A percentile compares a stretch with the other conserved stretches of the same genome.
Conservation (phyloP, 2,329 filamentous ascomycete genomes). For the Aureobasidium zeae region DNA sequence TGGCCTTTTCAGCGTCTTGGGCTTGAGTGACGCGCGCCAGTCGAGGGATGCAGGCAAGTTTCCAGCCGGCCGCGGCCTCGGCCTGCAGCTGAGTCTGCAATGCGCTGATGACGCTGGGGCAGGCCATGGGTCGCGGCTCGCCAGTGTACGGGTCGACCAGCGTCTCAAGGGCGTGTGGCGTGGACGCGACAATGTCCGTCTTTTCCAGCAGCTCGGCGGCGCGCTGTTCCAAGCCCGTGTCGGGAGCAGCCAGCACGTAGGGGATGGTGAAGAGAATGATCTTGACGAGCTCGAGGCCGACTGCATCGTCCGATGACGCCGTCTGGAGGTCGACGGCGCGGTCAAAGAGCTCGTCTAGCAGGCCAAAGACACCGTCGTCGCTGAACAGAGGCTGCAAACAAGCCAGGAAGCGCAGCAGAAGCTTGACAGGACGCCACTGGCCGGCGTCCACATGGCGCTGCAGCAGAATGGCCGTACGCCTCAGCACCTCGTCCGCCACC, state of each 20-base stretch:
- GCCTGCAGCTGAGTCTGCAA: conserved; percentile 77
- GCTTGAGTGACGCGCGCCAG: conserved; percentile 37
- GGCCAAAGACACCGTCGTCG: conserved; percentile 73
- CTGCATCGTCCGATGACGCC: conserved; percentile 77
- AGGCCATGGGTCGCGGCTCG: conserved; percentile 51
- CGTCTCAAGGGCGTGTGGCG: conserved; percentile 73
- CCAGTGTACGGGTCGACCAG: conserved; percentile 75
- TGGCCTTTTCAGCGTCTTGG: conserved; percentile 44
- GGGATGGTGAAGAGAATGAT: conserved; percentile 92
- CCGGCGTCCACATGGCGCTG: conserved; percentile 63
- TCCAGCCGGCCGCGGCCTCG: conserved; percentile 68
- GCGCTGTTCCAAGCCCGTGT: conserved; percentile 60
- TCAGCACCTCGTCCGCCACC: conserved; percentile 61
- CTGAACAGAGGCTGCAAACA: conserved; percentile 72
- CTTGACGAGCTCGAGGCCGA: conserved; percentile 80
- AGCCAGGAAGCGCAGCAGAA: conserved; percentile 79
- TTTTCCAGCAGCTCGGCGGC: conserved; percentile 77
- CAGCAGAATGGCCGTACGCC: conserved; percentile 49
- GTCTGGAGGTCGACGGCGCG: conserved; percentile 90
- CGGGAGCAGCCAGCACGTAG: conserved; percentile 65
- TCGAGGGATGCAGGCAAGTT: conserved; percentile 54
- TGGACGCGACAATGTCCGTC: conserved; percentile 87
- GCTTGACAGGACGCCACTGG: conserved; percentile 84
- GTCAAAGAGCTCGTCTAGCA: conserved; percentile 83
- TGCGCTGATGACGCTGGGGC: conserved; percentile 66